Conservation (phyloP, 192 early-diverging fungal genomes). For the Podila horticola region DNA sequence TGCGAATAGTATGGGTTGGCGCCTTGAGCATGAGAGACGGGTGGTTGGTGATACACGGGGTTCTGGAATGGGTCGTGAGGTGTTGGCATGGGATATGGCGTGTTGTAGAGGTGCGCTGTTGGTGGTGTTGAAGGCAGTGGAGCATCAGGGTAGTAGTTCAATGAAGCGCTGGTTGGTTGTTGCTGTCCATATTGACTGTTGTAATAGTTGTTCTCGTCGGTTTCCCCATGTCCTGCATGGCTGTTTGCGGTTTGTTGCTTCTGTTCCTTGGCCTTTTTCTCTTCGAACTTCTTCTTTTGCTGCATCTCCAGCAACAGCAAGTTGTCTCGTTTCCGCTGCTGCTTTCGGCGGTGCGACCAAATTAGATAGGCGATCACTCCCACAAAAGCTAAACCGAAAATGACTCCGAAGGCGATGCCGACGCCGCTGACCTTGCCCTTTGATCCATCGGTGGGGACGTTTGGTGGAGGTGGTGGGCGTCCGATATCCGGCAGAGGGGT, state of each 20-base stretch:
- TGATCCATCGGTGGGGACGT: slow-evolving; percentile 14
- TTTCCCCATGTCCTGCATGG: not conserved
- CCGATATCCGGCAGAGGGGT: slow-evolving; percentile 21
- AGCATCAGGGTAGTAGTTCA: not conserved
- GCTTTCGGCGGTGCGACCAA: slow-evolving; percentile 15
- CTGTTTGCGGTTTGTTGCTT: slow-evolving; percentile 1
- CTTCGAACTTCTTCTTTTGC: slow-evolving; percentile 17
- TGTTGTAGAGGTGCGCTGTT: not conserved
- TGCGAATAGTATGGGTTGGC: slow-evolving; percentile 7
- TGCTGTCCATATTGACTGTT: not conserved
- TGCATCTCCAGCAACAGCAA: slow-evolving; percentile 27
- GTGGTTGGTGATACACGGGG: slow-evolving; percentile 5
- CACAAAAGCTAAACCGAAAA: slow-evolving; percentile 25
- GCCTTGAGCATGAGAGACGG: not conserved
- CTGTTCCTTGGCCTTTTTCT: slow-evolving; percentile 15
- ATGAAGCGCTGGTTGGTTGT: not conserved
- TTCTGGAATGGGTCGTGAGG: slow-evolving; percentile 32
- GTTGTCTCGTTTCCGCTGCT: slow-evolving; percentile 15
- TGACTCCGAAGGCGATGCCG: slow-evolving; percentile 24
- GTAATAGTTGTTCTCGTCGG: not conserved
- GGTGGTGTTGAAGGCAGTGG: not conserved
- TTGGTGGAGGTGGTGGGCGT: slow-evolving; percentile 19
- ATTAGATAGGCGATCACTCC: slow-evolving; percentile 28
- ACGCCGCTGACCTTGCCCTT: slow-evolving; percentile 25
- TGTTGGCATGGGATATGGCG: not conserved